A percentile compares a stretch with the other conserved stretches of the same genome.
Evolutionary conservation across 1,139 yeast genomes (phyloP).

Genomic region (Hyphopichia wangnamkhiaoensis): DNA sequence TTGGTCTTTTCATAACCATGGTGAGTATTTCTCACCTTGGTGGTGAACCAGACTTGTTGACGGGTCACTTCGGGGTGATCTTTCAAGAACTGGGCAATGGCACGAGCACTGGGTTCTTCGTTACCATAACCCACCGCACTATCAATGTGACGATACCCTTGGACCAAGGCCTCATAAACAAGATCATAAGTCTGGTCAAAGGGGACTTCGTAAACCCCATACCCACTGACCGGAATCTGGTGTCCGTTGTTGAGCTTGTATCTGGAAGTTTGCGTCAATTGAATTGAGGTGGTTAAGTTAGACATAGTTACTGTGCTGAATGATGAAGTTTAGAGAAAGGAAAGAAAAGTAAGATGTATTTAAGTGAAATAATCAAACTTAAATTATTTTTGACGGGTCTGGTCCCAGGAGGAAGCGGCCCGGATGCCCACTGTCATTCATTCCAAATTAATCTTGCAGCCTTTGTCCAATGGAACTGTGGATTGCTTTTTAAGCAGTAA

Average conservation of each 20-base stretch:
- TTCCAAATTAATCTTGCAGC: no score
- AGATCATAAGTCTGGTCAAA: constrained; percentile 23
- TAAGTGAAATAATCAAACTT: no score
- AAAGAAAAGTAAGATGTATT: no score
- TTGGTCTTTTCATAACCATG: constrained; percentile 63
- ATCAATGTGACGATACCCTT: constrained; percentile 67
- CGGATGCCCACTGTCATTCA: no score
- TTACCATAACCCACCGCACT: constrained; percentile 51
- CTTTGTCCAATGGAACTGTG: no score
- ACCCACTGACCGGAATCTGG: constrained; percentile 43
- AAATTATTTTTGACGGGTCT: no score
- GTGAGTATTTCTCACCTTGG: constrained; percentile 63
- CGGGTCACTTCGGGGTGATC: constrained; percentile 35
- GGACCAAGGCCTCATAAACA: constrained; percentile 46
- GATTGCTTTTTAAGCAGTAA: no score
- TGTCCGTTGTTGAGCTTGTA: constrained; percentile 39
- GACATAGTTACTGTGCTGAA: constrained; percentile 16
- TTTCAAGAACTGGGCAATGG: constrained; percentile 42
- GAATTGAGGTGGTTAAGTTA: constrained; percentile 27
- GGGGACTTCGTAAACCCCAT: constrained; percentile 35
- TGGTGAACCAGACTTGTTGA: constrained; percentile 42
- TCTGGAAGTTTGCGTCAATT: constrained; percentile 27
- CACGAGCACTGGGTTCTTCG: constrained; percentile 44
- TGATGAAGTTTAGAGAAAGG: no score
- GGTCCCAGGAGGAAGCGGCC: no score